Evolutionary conservation across 371 early-diverging fungal species (phyloP), one percentile per base, ranked within the genome.

Genomic region (Apophysomyces trapeziformis): DNA sequence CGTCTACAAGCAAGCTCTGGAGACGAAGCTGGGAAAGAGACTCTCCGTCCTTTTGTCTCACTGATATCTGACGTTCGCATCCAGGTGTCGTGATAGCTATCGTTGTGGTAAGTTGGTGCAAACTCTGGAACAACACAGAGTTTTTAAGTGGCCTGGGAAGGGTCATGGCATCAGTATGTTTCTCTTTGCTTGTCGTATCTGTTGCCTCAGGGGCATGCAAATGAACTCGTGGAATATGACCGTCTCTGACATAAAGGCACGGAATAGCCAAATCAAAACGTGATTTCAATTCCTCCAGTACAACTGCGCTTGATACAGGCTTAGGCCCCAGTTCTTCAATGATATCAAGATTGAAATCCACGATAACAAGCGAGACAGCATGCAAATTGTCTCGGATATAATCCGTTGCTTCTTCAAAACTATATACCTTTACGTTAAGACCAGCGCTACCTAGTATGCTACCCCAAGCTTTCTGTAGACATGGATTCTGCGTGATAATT

Each of bases 1-100:
- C 86, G 47, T 86, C 86, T 0, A 84, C 86, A 0, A 86, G 70
- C 56, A 86, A 44, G 0, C 80, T 78, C 38, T 62, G 71, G 26
- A 81, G 54, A 36, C 68, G 60, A 46, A 68, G 68, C n/a, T 50
- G 16, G 4, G 54, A 9, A 16, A 50, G 21, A 21, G 32, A 50
- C 21, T n/a, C 54, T 18, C 21, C 4, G 7, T 50, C 21, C 21
- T 9, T 11, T 50, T 50, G n/a, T 11, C 9, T 50, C 9, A n/a
- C n/a, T 8, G 54, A 50, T 5, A 21, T 9, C 21, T 21, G 54
- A 26, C 54, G 54, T 8, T 50, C 54, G 21, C 54, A 50, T 50
- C 16, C 21, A 7, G 54, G 54, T 50, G n/a, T 21, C 21, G 35
- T 21, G 11, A 50, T 50, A 11, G 54, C 11, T 7, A 50, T 50